These are phyloP conservation scores for Hypomontagnella submonticulosa DNA, from an alignment of 495 filamentous ascomycete genomes.

Conservation along the genomic window DNA sequence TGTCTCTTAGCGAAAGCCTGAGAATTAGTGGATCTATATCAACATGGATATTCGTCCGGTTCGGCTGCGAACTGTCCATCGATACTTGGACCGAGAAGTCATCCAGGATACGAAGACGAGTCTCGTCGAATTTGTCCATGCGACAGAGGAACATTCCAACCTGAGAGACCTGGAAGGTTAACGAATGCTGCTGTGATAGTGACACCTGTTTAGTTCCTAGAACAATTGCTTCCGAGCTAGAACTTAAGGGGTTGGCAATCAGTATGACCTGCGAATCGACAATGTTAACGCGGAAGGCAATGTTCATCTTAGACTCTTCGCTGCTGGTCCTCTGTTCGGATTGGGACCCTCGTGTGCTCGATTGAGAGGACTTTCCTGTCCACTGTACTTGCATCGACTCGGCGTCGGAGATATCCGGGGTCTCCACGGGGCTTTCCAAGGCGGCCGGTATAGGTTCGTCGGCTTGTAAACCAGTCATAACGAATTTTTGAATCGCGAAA, in stretches of 20 bases:
- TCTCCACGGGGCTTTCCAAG: slow-evolving; percentile 65
- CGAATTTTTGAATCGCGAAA: slow-evolving; percentile 86
- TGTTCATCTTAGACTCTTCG: slow-evolving; percentile 67
- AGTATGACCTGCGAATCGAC: slow-evolving; percentile 96
- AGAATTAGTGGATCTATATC: slow-evolving; percentile 94
- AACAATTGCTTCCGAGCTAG: slow-evolving; percentile 94
- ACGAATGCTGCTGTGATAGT: slow-evolving; percentile 90
- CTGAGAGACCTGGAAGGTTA: slow-evolving; percentile 89
- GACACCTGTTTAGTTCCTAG: slow-evolving; percentile 93
- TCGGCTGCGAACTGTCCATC: slow-evolving; percentile 80
- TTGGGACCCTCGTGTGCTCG: slow-evolving; percentile 16
- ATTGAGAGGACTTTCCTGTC: slow-evolving; percentile 46
- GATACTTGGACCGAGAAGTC: slow-evolving; percentile 93
- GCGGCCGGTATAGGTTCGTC: slow-evolving; percentile 65
- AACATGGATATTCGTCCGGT: slow-evolving; percentile 80
- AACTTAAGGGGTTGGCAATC: slow-evolving; percentile 90
- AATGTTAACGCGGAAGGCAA: slow-evolving; percentile 92
- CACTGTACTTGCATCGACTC: slow-evolving; percentile 58
- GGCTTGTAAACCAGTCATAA: slow-evolving; percentile 72
- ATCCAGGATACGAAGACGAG: slow-evolving; percentile 88
- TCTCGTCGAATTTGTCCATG: slow-evolving; percentile 95
- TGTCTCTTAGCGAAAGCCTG: slow-evolving; percentile 90
- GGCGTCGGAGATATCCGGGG: slow-evolving; percentile 70
- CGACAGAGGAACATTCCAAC: slow-evolving; percentile 98
- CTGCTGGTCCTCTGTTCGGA: slow-evolving; percentile 20